Evolutionary conservation across 1,284 basidiomycete genomes (phyloP), one percentile per base, ranked within the genome.

Genomic region (Singerocomus rubriflavus): DNA sequence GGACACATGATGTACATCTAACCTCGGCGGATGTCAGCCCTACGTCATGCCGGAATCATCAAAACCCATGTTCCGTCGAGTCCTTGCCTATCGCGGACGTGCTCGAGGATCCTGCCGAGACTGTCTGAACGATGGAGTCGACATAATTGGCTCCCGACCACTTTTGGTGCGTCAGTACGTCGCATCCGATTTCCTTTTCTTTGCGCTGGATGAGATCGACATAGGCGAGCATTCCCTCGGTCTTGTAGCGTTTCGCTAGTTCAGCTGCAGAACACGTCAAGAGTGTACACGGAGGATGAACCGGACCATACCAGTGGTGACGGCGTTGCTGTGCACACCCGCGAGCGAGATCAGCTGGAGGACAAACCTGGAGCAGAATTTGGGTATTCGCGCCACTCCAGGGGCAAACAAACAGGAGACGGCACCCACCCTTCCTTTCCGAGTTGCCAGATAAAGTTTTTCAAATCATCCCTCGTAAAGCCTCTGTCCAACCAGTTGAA

Each of bases 401-500:
- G 37, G 53, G 51, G 56, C 57, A 49, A 9, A 61, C 58, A 27
- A 29, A 12, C 3, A 32, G 26, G 50, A 33, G 41, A 51, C 6
- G 12, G 32, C 14, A 44, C 73, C 58, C 68, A 89, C 81, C 92
- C 91, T 73, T 93, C 90, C 71, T 93, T 93, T 29, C 81, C 93
- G 42, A 97, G 79, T 50, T 96, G 91, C 91, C 92, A 94, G 32
- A 94, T 77, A 67, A 95, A 96, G 70, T 80, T 84, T 77, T 89
- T 91, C 65, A 97, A 71, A 55, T 86, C 84, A 6, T 75, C 72
- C 57, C 91, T 85, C 41, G 78, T 80, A 71, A 90, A 94, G 14
- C 93, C 93, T 62, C 90, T 86, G 11, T 78, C 81, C 27, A 81
- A 76, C 93, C 93, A 97, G 70, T 96, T 95, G 77, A 97, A 97